These are phyloP conservation scores for Hydnomerulius pinastri DNA, from an alignment of 768 basidiomycete genomes.

Conservation along the genomic window DNA sequence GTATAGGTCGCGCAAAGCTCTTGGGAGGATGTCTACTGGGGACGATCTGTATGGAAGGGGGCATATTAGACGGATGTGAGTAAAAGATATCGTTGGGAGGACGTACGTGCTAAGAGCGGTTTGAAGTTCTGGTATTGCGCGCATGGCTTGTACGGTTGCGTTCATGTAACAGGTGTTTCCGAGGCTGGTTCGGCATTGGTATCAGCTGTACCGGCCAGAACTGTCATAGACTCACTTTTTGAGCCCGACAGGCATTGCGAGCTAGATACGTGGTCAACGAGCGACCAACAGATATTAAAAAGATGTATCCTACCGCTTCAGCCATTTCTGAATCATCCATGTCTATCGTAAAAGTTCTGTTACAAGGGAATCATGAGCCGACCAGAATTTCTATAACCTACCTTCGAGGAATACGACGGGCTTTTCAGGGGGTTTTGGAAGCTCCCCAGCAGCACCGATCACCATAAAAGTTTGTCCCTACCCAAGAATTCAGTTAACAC, in stretches of 20 bases:
- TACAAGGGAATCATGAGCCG: slow-evolving; percentile 2
- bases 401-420: slow-evolving; percentile 86
- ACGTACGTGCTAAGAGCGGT: slow-evolving; percentile 62
- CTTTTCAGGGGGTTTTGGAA: slow-evolving; percentile 84
- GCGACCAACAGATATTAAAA: not conserved
- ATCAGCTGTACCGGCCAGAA: not conserved
- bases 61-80: not conserved
- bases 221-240: slow-evolving; percentile 54
- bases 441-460: slow-evolving; percentile 89
- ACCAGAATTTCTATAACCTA: slow-evolving; percentile 27
- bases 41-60: slow-evolving; percentile 28
- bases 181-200: slow-evolving; percentile 41
- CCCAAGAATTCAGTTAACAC: slow-evolving; percentile 3
- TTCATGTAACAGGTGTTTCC: slow-evolving; percentile 99
- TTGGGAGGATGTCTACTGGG: slow-evolving; percentile 45
- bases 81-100: not conserved
- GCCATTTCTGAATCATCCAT: slow-evolving; percentile 84
- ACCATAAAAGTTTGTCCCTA: slow-evolving; percentile 92
- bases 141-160: slow-evolving; percentile 90
- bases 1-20: slow-evolving; percentile 70
- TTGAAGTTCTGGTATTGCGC: slow-evolving; percentile 88
- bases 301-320: slow-evolving; percentile 57
- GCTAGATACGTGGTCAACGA: slow-evolving; percentile 39
- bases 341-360: slow-evolving; percentile 47
- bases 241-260: slow-evolving; percentile 80